phyloP scores from a whole-genome alignment of 371 early-diverging fungal species.

The Parasitella parasitica region DNA sequence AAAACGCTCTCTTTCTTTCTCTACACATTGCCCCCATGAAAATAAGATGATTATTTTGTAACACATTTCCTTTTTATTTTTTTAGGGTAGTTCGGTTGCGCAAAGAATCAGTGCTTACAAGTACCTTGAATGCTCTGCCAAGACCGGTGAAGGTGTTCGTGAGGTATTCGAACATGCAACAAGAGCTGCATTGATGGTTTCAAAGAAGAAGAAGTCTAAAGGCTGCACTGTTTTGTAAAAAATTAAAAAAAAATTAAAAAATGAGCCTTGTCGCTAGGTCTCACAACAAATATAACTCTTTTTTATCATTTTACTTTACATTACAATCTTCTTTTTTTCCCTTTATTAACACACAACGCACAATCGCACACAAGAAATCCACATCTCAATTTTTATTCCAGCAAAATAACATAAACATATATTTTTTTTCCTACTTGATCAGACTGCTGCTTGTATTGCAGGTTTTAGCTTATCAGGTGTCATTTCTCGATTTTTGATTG shows the following conservation, averaged over 20 bases:
- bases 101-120: slow-evolving; percentile 84
- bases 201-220: slow-evolving; percentile 49
- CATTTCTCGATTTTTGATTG: too few relatives aligned
- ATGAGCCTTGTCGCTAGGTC: neutral
- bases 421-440: neutral
- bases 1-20: neutral
- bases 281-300: slow-evolving; percentile 1
- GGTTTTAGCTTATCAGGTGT: neutral
- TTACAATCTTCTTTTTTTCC: neutral
- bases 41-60: slow-evolving; percentile 6
- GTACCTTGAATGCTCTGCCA: slow-evolving; percentile 96
- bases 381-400: neutral
- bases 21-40: neutral
- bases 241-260: slow-evolving; percentile 3
- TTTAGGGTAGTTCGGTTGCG: slow-evolving; percentile 44
- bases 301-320: neutral
- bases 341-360: neutral
- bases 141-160: slow-evolving; percentile 86
- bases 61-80: slow-evolving; percentile 33
- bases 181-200: slow-evolving; percentile 76
- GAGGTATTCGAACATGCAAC: slow-evolving; percentile 95
- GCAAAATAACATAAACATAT: neutral
- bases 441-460: neutral
- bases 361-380: neutral
- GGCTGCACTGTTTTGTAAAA: slow-evolving; percentile 56